Percentiles rank a stretch among this genome's conserved stretches.
These are phyloP conservation scores for Ormosia emarginata DNA, from an alignment of 306 rosid species.

Conservation along the genomic window DNA sequence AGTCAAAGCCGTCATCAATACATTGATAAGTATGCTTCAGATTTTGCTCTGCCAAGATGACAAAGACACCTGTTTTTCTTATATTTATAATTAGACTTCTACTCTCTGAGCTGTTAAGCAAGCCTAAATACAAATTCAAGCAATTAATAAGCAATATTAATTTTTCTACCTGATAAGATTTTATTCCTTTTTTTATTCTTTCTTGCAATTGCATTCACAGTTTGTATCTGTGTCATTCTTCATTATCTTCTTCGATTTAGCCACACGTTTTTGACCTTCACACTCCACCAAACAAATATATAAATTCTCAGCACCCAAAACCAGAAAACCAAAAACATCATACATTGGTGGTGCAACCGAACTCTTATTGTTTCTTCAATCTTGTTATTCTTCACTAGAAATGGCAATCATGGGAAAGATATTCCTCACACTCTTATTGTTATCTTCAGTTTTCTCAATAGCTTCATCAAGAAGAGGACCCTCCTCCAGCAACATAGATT, in stretches of 20 bases:
- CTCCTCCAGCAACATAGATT: constrained; percentile 30
- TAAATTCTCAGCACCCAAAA: neutral
- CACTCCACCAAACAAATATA: constrained; percentile 17
- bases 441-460: constrained; percentile 25
- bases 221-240: constrained; percentile 29
- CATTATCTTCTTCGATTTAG: constrained; percentile 17
- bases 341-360: neutral
- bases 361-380: neutral
- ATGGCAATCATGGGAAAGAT: constrained; percentile 26
- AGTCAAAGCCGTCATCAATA: constrained; percentile 16
- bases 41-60: neutral
- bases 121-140: neutral
- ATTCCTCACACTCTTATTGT: constrained; percentile 3
- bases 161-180: neutral
- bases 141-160: neutral
- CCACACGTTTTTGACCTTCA: constrained; percentile 21
- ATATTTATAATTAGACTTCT: neutral
- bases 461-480: constrained; percentile 37
- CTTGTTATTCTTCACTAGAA: neutral
- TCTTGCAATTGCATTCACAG: constrained; percentile 35
- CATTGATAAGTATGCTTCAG: neutral
- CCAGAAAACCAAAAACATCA: neutral
- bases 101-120: neutral
- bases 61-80: constrained; percentile 16
- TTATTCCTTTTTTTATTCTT: constrained; percentile 14